Evolutionary conservation across 2,329 filamentous ascomycete species (phyloP), one percentile per base, ranked within the genome.

Genomic region (Anthostomella pinea): DNA sequence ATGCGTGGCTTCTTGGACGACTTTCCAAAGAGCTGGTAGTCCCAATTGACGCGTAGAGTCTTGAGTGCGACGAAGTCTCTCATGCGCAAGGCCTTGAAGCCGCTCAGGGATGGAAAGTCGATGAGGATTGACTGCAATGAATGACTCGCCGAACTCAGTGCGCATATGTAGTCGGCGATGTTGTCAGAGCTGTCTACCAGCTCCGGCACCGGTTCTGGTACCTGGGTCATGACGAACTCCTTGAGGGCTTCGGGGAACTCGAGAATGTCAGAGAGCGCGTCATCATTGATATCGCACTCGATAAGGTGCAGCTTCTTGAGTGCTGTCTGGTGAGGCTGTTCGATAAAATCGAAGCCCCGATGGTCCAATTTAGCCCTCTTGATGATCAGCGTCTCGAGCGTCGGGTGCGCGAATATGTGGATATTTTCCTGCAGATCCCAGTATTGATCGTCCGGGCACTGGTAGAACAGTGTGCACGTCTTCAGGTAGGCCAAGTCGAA

Each of bases 381-480:
- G 31, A 73, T 67, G 29, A 62, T 60, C 3, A 73, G 62, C 5
- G 56, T 62, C 47, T 73, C 69, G 14, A 73, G 62, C 1, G 68
- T 69, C 0, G 70, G 70, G 31, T 73, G 70, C 3, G 66, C 59
- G 40, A 73, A 73, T 33, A 73, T 70, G 54, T 73, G 68, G 30
- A 73, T 72, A 45, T 72, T 73, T 41, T 71, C 68, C 39, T 66
- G 68, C 24, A 73, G 58, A 45, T 73, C 69, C 70, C 70, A 73
- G 51, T 72, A 73, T 8, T 57, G 56, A 32, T 65, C 58, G 33
- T 66, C 58, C 10, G 63, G 58, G 43, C 58, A 58, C 47, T 72
- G 68, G 46, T 72, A 73, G 53, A 66, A 72, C 21, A 73, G 54
- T 3, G 60, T 65, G 57, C 70, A 73, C 3, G 62, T 58, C 46